Percentiles rank a stretch among this genome's conserved stretches.
Evolutionary conservation across 345 rosid genomes (phyloP).

Genomic region (Brassica napus): DNA sequence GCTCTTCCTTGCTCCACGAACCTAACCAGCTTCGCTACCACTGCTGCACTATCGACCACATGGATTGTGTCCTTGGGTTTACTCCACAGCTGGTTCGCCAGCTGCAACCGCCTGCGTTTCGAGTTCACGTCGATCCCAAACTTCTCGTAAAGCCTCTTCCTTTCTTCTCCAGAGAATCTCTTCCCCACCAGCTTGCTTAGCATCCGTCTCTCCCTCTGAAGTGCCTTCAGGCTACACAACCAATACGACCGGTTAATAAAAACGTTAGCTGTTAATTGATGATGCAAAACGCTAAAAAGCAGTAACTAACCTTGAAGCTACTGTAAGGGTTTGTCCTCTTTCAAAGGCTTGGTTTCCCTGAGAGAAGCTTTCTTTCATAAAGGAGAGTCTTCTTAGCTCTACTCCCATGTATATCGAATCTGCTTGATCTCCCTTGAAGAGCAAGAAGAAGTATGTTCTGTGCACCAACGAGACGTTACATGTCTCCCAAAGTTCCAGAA

Average conservation of each 20-base stretch:
- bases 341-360: slow-evolving; percentile 56
- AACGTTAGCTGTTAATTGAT: neutral
- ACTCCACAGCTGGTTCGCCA: slow-evolving; percentile 74
- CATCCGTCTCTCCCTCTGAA: slow-evolving; percentile 68
- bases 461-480: slow-evolving; percentile 84
- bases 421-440: slow-evolving; percentile 83
- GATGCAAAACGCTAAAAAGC: slow-evolving; percentile 14
- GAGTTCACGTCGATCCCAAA: slow-evolving; percentile 77
- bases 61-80: slow-evolving; percentile 58
- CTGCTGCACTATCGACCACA: slow-evolving; percentile 60
- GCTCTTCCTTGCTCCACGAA: slow-evolving; percentile 80
- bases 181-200: slow-evolving; percentile 81
- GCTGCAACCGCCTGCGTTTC: slow-evolving; percentile 73
- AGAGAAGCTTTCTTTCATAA: slow-evolving; percentile 78
- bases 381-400: slow-evolving; percentile 83
- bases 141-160: slow-evolving; percentile 64
- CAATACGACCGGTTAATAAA: neutral
- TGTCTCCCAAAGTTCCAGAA: slow-evolving; percentile 82
- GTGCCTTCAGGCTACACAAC: slow-evolving; percentile 59
- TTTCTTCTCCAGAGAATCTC: slow-evolving; percentile 66
- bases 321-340: slow-evolving; percentile 59
- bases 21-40: slow-evolving; percentile 77
- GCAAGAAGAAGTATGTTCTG: slow-evolving; percentile 92
- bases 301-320: slow-evolving; percentile 69
- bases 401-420: slow-evolving; percentile 95